Conservation (phyloP, 2,329 filamentous ascomycete species). For the Calycina herbarum region DNA sequence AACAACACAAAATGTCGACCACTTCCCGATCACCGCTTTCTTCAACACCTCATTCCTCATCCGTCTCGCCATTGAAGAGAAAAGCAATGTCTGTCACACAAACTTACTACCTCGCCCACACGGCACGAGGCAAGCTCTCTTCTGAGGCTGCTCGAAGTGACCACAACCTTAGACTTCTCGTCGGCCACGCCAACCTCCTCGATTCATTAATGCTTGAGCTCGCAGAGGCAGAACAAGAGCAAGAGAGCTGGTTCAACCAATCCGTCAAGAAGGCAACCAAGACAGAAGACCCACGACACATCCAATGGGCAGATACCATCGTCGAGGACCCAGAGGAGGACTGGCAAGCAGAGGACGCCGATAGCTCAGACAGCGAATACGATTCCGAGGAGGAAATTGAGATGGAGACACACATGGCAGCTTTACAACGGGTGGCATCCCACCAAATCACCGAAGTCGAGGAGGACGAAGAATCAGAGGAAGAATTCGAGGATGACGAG, state of each 20-base stretch:
- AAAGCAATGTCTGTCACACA: constrained; percentile 97
- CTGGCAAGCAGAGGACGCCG: constrained; percentile 64
- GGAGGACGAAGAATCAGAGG: constrained; percentile 38
- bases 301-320: constrained; percentile 84
- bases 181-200: constrained; percentile 97
- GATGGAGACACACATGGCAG: constrained; percentile 50
- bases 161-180: constrained; percentile 91
- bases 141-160: constrained; percentile 85
- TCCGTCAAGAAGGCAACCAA: constrained; percentile 75
- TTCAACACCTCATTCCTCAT: constrained; percentile 23
- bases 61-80: constrained; percentile 46
- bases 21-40: constrained; percentile 28
- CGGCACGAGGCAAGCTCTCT: constrained; percentile 93
- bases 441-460: constrained; percentile 34
- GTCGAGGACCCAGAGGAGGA: constrained; percentile 73
- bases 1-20: constrained; percentile 34
- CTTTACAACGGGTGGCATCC: constrained; percentile 49
- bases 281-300: constrained; percentile 61
- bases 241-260: constrained; percentile 97
- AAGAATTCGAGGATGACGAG: constrained; percentile 46
- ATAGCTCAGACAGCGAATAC: constrained; percentile 48
- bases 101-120: constrained; percentile 97
- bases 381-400: constrained; percentile 58
- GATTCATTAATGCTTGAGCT: constrained; percentile 92
- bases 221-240: constrained; percentile 89